Evolutionary conservation across 805 yeast species (phyloP).

Genomic region (Myxozyma mucilagina): DNA sequence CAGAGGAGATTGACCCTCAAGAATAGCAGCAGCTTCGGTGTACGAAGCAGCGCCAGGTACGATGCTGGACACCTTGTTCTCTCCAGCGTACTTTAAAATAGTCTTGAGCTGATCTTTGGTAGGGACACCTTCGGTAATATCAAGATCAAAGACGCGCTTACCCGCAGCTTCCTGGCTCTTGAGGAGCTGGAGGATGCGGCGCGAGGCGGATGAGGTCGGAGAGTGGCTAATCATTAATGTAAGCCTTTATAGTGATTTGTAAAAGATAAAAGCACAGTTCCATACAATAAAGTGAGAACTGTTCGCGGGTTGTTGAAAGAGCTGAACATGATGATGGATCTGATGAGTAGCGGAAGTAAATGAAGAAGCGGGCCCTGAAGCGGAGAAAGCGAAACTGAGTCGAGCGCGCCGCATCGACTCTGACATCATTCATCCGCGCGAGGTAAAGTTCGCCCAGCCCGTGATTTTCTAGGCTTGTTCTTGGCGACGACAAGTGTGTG

Average conservation of each 20-base stretch:
- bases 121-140: constrained; percentile 39
- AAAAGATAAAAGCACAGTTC: background rate
- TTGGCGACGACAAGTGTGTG: too few species aligned
- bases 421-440: too few species aligned
- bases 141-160: constrained; percentile 39
- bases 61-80: constrained; percentile 18
- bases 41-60: constrained; percentile 27
- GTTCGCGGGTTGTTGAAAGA: constrained; percentile 25
- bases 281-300: constrained; percentile 29
- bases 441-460: too few species aligned
- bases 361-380: too few species aligned
- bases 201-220: constrained; percentile 28
- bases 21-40: constrained; percentile 22
- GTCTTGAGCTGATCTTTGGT: constrained; percentile 34
- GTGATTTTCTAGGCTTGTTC: too few species aligned
- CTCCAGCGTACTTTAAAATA: constrained; percentile 27
- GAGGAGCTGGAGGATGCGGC: constrained; percentile 17
- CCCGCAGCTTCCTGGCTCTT: constrained; percentile 22
- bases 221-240: constrained; percentile 19
- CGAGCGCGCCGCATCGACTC: too few species aligned
- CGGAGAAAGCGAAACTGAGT: too few species aligned
- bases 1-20: constrained; percentile 14
- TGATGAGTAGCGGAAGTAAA: too few species aligned
- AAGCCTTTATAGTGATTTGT: background rate
- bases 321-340: constrained; percentile 23